Evolutionary conservation across 2,329 filamentous ascomycete genomes (phyloP), one percentile per base, ranked within the genome.

Genomic region (Chalaropsis ovoidea): DNA sequence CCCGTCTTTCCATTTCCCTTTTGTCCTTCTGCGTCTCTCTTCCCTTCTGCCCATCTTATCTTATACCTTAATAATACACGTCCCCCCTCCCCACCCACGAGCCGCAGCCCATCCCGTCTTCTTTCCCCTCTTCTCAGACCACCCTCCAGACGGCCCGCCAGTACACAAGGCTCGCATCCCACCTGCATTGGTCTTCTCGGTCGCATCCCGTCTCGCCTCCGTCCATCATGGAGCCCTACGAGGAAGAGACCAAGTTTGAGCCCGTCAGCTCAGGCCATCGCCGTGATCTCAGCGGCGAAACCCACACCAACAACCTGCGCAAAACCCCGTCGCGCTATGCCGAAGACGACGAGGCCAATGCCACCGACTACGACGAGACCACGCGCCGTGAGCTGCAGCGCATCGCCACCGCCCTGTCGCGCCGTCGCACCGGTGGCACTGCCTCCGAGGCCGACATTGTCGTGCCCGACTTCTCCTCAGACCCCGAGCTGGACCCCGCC

Each of bases 381-480:
- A 74, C 75, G 61, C 71, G 72, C n/a, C 70, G 68, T 1, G 76
- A 78, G 65, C 71, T 78, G 15, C 72, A 75, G 22, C 71, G 72
- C 3, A 75, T 78, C 45, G 77, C 77, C 0, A 77, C 76, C 0
- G 72, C 70, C 1, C 72, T 78, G 0, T 77, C 76, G 0, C 74
- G 72, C 0, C 73, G 74, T 3, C 73, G 72, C 17, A 74, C 31
- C 15, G 39, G 19, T n/a, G 54, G 73, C 6, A 69, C 68, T 42
- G 69, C 70, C 13, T 69, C 69, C 3, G 68, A 65, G n/a, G 45
- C 67, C n/a, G 63, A 62, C 17, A 49, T 62, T 19, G 66, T 54
- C 11, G 39, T 64, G 45, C 42, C 61, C 17, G 56, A 54, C 31
- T 27, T 67, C 43, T 22, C 49, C 2, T 68, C 72, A 43, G 74